Evolutionary conservation across 108 stramenopile genomes (phyloP).

Genomic region (Fragilaria crotonensis): DNA sequence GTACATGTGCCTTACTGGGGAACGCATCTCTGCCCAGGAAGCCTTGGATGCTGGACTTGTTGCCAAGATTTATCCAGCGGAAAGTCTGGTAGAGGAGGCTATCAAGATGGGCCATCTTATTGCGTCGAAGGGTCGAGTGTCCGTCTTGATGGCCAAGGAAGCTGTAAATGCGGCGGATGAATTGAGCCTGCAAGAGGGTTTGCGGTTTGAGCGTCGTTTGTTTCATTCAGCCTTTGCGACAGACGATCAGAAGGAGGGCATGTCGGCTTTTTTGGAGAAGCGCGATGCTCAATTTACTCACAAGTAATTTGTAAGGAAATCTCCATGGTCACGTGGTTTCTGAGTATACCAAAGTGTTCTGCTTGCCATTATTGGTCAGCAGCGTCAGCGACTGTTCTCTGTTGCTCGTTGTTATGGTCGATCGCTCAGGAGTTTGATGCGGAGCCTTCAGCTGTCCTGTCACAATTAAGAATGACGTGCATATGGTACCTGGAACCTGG

Average conservation of each 20-base stretch:
- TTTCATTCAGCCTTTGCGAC: conserved; percentile 97
- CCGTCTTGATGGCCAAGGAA: conserved; percentile 88
- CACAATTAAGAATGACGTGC: too few species aligned
- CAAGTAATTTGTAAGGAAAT: conserved; percentile 38
- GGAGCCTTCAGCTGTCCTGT: too few species aligned
- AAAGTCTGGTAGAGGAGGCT: conserved; percentile 74
- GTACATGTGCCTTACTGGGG: conserved; percentile 94
- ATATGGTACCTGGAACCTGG: too few species aligned
- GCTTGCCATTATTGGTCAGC: too few species aligned
- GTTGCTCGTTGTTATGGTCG: too few species aligned
- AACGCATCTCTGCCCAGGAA: conserved; percentile 84
- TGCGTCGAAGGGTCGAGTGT: conserved; percentile 82
- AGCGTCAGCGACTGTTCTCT: too few species aligned
- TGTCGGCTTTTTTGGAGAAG: conserved; percentile 92
- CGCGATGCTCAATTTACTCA: conserved; percentile 72
- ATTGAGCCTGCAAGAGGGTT: conserved; percentile 83
- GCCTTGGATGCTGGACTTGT: conserved; percentile 88
- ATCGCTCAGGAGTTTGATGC: too few species aligned
- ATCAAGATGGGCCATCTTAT: conserved; percentile 87
- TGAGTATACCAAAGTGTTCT: too few species aligned
- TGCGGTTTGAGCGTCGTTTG: conserved; percentile 92
- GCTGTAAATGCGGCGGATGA: conserved; percentile 97
- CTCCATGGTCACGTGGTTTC: too few species aligned
- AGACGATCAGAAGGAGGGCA: conserved; percentile 98
- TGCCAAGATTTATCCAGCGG: conserved; percentile 78